Conservation (phyloP, 495 filamentous ascomycete species). For the Annulohypoxylon nitens region DNA sequence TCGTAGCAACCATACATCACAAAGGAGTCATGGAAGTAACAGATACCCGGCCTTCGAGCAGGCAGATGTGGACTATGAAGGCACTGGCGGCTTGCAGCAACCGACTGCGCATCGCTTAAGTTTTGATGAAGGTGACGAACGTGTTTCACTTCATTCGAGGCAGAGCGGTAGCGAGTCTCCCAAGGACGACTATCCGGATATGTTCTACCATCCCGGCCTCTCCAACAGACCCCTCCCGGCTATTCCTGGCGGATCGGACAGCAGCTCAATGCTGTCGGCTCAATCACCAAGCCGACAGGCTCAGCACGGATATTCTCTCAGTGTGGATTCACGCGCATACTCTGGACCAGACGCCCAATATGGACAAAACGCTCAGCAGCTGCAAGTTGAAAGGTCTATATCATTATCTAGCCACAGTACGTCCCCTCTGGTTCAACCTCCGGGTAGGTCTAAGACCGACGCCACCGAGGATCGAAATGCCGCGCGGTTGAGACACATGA, state of each 20-base stretch:
- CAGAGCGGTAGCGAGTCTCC: slow-evolving; percentile 68
- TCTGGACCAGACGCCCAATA: slow-evolving; percentile 54
- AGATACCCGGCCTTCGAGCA: slow-evolving; percentile 56
- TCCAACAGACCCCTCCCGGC: slow-evolving; percentile 80
- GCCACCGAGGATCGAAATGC: slow-evolving; percentile 74
- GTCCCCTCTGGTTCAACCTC: slow-evolving; percentile 82
- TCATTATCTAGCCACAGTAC: slow-evolving; percentile 85
- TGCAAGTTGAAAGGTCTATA: slow-evolving; percentile 83
- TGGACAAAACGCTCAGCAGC: slow-evolving; percentile 54
- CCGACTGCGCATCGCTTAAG: slow-evolving; percentile 80
- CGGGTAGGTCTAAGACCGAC: slow-evolving; percentile 94
- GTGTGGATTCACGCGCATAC: slow-evolving; percentile 55
- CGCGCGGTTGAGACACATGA: slow-evolving; percentile 69
- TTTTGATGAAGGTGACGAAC: slow-evolving; percentile 95
- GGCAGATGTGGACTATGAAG: slow-evolving; percentile 75
- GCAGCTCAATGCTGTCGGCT: slow-evolving; percentile 54
- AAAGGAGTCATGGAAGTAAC: slow-evolving; percentile 56
- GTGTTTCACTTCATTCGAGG: slow-evolving; percentile 63
- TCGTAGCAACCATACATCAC: slow-evolving; percentile 50
- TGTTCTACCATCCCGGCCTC: slow-evolving; percentile 93
- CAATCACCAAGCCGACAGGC: slow-evolving; percentile 52
- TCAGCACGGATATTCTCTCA: slow-evolving; percentile 58
- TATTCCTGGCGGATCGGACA: slow-evolving; percentile 71
- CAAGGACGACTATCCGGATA: slow-evolving; percentile 81
- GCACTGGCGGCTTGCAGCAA: slow-evolving; percentile 85